Percentiles rank a stretch among this genome's conserved stretches.
Conservation (phyloP, 345 rosid species). For the Eucalyptus rudis region DNA sequence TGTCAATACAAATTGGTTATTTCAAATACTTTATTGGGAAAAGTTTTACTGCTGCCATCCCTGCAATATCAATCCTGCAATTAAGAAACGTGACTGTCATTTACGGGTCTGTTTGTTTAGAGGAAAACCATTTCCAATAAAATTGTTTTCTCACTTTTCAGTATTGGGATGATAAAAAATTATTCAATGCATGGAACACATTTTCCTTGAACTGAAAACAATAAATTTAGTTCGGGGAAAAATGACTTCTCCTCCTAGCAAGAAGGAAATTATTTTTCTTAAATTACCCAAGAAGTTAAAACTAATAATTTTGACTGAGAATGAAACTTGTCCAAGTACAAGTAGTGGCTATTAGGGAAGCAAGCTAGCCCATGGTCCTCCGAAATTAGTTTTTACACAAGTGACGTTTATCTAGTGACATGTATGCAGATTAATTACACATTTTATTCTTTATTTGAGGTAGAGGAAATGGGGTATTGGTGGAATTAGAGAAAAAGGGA, state of each 20-base stretch:
- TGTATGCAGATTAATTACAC: background rate
- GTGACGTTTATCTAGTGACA: background rate
- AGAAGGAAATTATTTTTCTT: no score
- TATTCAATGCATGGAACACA: no score
- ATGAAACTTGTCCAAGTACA: background rate
- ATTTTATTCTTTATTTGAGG: background rate
- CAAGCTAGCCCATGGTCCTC: background rate
- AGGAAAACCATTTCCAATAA: no score
- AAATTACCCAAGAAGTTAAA: no score
- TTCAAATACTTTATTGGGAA: background rate
- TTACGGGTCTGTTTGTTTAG: background rate
- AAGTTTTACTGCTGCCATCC: background rate
- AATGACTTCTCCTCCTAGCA: no score
- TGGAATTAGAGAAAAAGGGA: background rate
- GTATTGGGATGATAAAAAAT: no score
- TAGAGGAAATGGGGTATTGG: background rate
- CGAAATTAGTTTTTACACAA: background rate
- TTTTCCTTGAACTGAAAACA: no score
- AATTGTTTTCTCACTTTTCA: no score
- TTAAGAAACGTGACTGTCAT: background rate
- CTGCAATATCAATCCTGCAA: background rate
- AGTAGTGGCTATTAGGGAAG: background rate
- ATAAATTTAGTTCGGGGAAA: no score
- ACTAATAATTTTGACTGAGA: no score
- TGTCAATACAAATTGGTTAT: background rate